A percentile compares a stretch with the other conserved stretches of the same genome.
phyloP scores from a whole-genome alignment of 2,329 filamentous ascomycete genomes.

The Proliferodiscus dingleyae region DNA sequence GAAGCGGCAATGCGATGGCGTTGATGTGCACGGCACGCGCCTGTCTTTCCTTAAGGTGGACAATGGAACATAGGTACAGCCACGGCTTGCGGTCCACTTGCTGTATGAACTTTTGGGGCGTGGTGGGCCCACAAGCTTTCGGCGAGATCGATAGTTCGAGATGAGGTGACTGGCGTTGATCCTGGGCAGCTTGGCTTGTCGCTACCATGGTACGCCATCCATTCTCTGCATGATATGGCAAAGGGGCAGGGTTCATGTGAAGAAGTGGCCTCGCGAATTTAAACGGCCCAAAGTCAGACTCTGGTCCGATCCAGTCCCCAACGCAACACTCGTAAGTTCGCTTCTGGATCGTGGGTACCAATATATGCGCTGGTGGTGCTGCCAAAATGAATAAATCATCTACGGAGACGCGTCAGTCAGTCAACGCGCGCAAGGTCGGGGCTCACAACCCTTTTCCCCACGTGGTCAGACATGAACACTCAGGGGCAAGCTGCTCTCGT shows the following conservation, averaged over 20 bases:
- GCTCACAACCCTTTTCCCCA: neutral
- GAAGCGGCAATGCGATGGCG: slow-evolving; percentile 8
- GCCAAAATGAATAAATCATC: neutral
- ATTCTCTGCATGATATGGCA: slow-evolving; percentile 18
- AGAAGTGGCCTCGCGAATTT: slow-evolving; percentile 11
- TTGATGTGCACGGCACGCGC: slow-evolving; percentile 2
- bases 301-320: neutral
- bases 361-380: neutral
- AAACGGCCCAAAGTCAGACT: neutral
- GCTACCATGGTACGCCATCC: slow-evolving; percentile 12
- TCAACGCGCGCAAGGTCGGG: neutral
- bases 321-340: neutral
- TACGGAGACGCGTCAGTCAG: neutral
- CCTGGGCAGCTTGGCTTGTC: slow-evolving; percentile 3
- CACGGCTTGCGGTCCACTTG: slow-evolving; percentile 2
- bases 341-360: neutral
- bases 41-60: neutral
- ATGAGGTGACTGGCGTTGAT: slow-evolving; percentile 1
- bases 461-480: neutral
- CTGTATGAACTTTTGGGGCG: too few relatives aligned
- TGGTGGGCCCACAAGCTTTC: slow-evolving; percentile 7
- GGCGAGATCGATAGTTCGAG: slow-evolving; percentile 1
- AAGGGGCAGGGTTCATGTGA: slow-evolving; percentile 6
- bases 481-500: neutral
- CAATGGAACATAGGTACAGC: neutral